Percentiles rank a stretch among this genome's conserved stretches.
Evolutionary conservation across 2,329 filamentous ascomycete species (phyloP).

Genomic region (Pseudocercospora eumusae): DNA sequence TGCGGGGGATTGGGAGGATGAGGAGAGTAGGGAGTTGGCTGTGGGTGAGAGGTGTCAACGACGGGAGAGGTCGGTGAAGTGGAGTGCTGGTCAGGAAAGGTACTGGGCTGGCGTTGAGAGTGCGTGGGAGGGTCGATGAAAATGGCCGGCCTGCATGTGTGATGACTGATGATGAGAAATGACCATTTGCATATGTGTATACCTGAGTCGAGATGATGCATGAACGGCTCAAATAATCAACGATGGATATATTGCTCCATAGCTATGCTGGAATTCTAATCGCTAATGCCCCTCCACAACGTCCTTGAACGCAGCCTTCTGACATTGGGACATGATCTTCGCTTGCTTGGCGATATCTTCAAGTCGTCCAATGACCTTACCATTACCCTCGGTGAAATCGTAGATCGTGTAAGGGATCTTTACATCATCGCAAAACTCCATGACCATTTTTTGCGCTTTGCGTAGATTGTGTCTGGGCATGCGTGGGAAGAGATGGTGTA

Average conservation of each 20-base stretch:
- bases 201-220: neutral
- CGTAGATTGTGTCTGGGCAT: slow-evolving; percentile 69
- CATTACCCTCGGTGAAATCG: slow-evolving; percentile 64
- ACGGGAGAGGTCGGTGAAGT: slow-evolving; percentile 13
- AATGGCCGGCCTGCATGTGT: neutral
- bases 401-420: slow-evolving; percentile 63
- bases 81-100: slow-evolving; percentile 35
- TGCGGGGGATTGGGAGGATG: slow-evolving; percentile 13
- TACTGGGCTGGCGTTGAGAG: slow-evolving; percentile 37
- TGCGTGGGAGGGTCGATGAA: slow-evolving; percentile 32
- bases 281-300: slow-evolving; percentile 34
- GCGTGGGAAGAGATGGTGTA: slow-evolving; percentile 70
- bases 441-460: slow-evolving; percentile 60
- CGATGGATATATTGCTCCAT: neutral
- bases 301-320: slow-evolving; percentile 41
- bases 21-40: slow-evolving; percentile 28
- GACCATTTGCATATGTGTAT: slow-evolving; percentile 1
- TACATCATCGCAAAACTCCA: slow-evolving; percentile 65
- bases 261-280: neutral
- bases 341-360: slow-evolving; percentile 64
- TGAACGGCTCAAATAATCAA: neutral
- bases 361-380: slow-evolving; percentile 56
- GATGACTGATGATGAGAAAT: neutral
- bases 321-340: slow-evolving; percentile 60
- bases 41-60: slow-evolving; percentile 15